phyloP scores from a whole-genome alignment of 352 stramenopile genomes.

The Pythium apleroticum region DNA sequence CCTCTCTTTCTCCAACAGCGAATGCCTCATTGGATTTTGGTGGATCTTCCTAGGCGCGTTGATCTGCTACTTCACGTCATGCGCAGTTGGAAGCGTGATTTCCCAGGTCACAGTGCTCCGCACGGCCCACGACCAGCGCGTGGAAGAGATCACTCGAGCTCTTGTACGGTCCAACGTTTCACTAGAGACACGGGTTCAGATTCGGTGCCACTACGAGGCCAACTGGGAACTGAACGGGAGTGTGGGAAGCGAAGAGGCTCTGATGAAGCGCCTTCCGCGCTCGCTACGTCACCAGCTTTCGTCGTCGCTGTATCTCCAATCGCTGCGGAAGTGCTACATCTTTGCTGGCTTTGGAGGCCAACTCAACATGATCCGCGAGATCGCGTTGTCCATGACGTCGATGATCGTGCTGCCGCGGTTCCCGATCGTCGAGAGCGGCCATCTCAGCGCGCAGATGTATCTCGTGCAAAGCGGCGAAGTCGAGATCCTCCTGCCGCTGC shows the following conservation, averaged over 20 bases:
- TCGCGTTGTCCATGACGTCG: constrained; percentile 34
- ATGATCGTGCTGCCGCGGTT: constrained; percentile 60
- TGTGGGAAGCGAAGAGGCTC: constrained; percentile 40
- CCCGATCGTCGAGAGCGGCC: constrained; percentile 50
- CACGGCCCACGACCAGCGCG: constrained; percentile 41
- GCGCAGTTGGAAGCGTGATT: constrained; percentile 53
- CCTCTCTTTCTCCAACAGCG: constrained; percentile 51
- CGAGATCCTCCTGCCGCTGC: constrained; percentile 44
- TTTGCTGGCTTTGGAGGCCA: constrained; percentile 19
- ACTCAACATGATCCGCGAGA: constrained; percentile 13
- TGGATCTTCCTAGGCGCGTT: constrained; percentile 72
- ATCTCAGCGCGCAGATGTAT: constrained; percentile 53
- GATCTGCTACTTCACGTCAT: constrained; percentile 73
- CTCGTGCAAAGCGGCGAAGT: constrained; percentile 57
- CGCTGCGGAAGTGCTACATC: constrained; percentile 27
- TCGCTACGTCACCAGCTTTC: constrained; percentile 43
- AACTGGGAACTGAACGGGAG: constrained; percentile 79
- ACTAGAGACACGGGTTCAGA: constrained; percentile 37
- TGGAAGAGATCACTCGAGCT: constrained; percentile 59
- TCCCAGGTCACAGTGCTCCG: constrained; percentile 52
- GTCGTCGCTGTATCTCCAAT: constrained; percentile 38
- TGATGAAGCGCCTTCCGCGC: constrained; percentile 50
- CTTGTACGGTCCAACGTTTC: constrained; percentile 47
- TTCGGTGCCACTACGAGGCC: constrained; percentile 68
- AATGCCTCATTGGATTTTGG: constrained; percentile 50